Evolutionary conservation across 2,329 filamentous ascomycete genomes (phyloP).

Genomic region (Cercospora sp.): DNA sequence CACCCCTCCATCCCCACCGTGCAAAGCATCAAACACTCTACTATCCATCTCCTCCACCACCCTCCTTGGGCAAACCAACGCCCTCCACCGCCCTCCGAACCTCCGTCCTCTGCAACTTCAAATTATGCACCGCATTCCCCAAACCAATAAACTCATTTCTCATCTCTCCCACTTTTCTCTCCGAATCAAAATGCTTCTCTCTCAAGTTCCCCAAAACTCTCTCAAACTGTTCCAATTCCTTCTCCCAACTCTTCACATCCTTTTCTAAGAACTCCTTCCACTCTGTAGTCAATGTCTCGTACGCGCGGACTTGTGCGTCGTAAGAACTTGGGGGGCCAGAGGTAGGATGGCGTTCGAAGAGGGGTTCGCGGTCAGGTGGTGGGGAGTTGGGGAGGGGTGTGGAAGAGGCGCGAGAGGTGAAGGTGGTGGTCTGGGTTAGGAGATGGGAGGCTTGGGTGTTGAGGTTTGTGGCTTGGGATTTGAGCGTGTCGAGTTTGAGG

Average conservation of each 20-base stretch:
- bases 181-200: constrained; percentile 14
- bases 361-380: constrained; percentile 13
- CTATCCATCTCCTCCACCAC: not conserved
- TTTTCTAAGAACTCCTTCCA: constrained; percentile 14
- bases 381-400: constrained; percentile 16
- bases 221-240: constrained; percentile 14
- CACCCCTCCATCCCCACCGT: too few species aligned
- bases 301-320: constrained; percentile 17
- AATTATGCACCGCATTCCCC: constrained; percentile 20
- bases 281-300: constrained; percentile 7
- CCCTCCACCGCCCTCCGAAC: constrained; percentile 8
- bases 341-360: constrained; percentile 15
- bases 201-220: constrained; percentile 11
- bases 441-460: constrained; percentile 7
- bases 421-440: constrained; percentile 4
- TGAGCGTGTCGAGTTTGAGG: constrained; percentile 15
- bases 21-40: not conserved
- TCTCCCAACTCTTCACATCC: constrained; percentile 15
- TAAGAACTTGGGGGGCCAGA: constrained; percentile 15
- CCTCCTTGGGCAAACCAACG: constrained; percentile 28
- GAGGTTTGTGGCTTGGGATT: constrained; percentile 15
- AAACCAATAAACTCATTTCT: constrained; percentile 21
- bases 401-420: constrained; percentile 9
- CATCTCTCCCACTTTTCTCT: constrained; percentile 7
- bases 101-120: constrained; percentile 14